Evolutionary conservation across 2,329 filamentous ascomycete genomes (phyloP).

Genomic region (Aspergillus japonicus): DNA sequence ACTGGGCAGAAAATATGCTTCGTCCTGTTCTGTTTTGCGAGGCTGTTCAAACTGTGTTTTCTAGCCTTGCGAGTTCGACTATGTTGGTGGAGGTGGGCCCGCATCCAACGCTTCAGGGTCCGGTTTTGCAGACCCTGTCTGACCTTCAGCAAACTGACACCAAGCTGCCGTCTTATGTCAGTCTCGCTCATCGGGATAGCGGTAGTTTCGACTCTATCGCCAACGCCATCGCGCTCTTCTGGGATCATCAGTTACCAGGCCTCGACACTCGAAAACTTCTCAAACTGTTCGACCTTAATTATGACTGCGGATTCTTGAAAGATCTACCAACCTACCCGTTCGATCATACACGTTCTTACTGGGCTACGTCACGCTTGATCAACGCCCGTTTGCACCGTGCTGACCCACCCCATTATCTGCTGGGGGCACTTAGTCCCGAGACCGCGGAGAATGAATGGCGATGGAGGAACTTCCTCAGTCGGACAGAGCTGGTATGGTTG

Average conservation of each 20-base stretch:
- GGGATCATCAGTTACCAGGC: conserved; percentile 1
- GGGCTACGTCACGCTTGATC: conserved; percentile 7
- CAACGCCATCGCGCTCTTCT: conserved; percentile 11
- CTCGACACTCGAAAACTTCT: background rate
- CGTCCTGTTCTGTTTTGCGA: conserved; percentile 35
- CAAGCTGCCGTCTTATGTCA: background rate
- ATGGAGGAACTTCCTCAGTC: conserved; percentile 21
- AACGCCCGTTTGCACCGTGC: background rate
- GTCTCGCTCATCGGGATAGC: background rate
- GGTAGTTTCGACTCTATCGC: conserved; percentile 19
- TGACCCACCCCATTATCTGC: background rate
- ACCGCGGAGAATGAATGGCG: conserved; percentile 2
- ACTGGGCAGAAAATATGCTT: conserved; percentile 40
- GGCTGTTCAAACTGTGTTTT: conserved; percentile 16
- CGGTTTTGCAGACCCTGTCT: conserved; percentile 16
- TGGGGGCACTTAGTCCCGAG: conserved; percentile 9
- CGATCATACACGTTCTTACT: conserved; percentile 7
- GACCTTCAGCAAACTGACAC: background rate
- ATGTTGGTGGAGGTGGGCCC: conserved; percentile 26
- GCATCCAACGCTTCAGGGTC: conserved; percentile 25
- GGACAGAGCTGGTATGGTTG: conserved; percentile 25
- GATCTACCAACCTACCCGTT: conserved; percentile 5
- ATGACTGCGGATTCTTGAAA: background rate
- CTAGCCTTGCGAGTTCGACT: conserved; percentile 32
- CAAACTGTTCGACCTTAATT: background rate